Conservation (phyloP, 208 protist genomes). For the Balamuthia mandrillaris region DNA sequence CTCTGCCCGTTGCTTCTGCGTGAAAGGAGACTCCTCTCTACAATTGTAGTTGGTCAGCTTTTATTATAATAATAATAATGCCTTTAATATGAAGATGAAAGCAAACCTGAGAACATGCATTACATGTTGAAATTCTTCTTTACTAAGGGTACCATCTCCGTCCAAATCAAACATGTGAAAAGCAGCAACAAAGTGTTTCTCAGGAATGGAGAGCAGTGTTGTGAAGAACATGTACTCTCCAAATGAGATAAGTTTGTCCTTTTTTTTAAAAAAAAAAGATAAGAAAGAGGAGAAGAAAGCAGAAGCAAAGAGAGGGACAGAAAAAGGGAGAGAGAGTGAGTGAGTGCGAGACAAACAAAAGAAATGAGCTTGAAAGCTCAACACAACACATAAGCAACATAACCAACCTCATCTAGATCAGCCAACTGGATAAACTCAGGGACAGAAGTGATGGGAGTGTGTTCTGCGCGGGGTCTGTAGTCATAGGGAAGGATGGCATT, state of each 20-base stretch:
- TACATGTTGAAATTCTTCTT: not conserved
- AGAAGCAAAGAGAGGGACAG: not conserved
- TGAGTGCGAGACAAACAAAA: too few relatives aligned
- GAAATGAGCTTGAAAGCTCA: too few relatives aligned
- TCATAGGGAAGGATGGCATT: not conserved
- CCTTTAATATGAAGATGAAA: not conserved
- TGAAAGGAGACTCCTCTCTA: not conserved
- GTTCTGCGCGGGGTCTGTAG: not conserved
- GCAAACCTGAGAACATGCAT: not conserved
- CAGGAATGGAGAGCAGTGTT: not conserved
- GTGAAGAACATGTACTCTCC: constrained; percentile 35
- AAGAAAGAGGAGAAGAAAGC: not conserved
- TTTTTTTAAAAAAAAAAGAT: not conserved
- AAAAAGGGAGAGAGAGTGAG: too few relatives aligned
- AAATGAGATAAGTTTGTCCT: constrained; percentile 1
- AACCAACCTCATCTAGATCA: too few relatives aligned
- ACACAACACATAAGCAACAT: too few relatives aligned
- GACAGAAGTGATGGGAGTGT: not conserved
- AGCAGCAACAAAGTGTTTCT: constrained; percentile 37
- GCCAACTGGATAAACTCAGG: constrained; percentile 14
- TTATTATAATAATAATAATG: not conserved
- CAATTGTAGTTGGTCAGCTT: not conserved
- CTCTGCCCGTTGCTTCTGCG: not conserved
- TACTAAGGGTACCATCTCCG: not conserved
- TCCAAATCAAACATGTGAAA: constrained; percentile 43